A percentile compares a stretch with the other conserved stretches of the same genome.
Conservation (phyloP, 1,284 basidiomycete species). For the Sanghuangporus weigelae region DNA sequence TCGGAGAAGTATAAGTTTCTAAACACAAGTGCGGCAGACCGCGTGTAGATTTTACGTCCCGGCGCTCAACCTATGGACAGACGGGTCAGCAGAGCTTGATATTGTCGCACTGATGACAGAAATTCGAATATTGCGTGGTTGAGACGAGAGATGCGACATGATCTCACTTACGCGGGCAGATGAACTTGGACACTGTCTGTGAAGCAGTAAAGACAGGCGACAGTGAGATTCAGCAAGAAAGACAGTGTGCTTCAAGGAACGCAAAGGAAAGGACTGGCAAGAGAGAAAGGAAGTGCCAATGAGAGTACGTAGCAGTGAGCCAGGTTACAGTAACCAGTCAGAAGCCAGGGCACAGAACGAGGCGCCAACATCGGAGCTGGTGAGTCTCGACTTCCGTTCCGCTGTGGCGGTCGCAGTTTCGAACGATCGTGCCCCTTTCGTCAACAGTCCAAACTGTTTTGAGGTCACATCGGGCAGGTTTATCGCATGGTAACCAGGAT, state of each 20-base stretch:
- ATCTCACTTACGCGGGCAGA: slow-evolving; percentile 7
- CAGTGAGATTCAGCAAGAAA: not conserved
- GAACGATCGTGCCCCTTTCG: slow-evolving; percentile 5
- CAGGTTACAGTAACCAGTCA: not conserved
- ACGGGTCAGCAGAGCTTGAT: not conserved
- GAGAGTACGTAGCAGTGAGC: not conserved
- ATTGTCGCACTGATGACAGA: not conserved
- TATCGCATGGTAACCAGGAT: slow-evolving; percentile 4
- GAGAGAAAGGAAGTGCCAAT: not conserved
- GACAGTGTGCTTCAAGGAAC: not conserved
- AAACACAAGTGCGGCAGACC: not conserved
- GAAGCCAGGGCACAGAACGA: not conserved
- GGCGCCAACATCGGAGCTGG: slow-evolving; percentile 1
- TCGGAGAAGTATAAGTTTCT: not conserved
- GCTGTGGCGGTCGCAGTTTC: not conserved
- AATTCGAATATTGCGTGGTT: not conserved
- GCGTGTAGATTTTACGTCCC: not conserved
- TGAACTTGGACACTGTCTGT: not conserved
- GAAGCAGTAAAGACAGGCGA: not conserved
- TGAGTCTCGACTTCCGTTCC: not conserved
- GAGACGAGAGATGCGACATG: not conserved
- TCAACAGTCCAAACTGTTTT: not conserved
- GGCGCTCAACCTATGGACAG: slow-evolving; percentile 10
- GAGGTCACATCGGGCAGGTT: not conserved
- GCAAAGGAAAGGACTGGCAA: not conserved